These are phyloP conservation scores for Amaranthus palmeri DNA, from an alignment of 148 eudicot species.

Conservation along the genomic window DNA sequence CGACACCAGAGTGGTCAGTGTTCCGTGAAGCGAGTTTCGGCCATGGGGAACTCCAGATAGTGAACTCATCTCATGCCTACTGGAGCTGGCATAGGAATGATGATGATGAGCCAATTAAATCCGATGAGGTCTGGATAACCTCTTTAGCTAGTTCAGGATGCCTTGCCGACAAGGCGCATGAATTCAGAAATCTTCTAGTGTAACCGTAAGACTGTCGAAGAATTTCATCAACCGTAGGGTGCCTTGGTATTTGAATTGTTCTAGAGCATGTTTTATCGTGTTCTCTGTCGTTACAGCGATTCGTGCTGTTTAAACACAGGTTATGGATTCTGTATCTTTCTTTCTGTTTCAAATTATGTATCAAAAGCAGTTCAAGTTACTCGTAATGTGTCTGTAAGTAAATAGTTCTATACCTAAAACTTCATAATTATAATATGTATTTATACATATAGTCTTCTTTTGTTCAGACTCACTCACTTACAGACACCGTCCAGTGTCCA, in stretches of 20 bases:
- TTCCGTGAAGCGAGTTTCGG: slow-evolving; percentile 95
- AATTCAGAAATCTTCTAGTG: slow-evolving; percentile 45
- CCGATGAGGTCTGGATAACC: slow-evolving; percentile 79
- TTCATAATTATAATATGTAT: background rate
- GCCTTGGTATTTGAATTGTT: slow-evolving; percentile 10
- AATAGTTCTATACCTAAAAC: background rate
- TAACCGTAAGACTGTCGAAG: slow-evolving; percentile 31
- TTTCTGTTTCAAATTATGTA: background rate
- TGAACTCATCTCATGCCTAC: slow-evolving; percentile 59
- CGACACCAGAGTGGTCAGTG: slow-evolving; percentile 79
- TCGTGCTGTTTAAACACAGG: background rate
- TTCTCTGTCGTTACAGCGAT: background rate
- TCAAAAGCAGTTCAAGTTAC: too few species aligned
- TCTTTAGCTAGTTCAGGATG: slow-evolving; percentile 70
- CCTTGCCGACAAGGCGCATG: slow-evolving; percentile 32
- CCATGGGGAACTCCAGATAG: slow-evolving; percentile 76
- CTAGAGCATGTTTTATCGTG: background rate
- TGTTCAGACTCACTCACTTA: background rate
- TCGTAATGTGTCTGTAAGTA: background rate
- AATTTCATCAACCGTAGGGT: background rate
- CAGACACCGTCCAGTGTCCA: too few species aligned
- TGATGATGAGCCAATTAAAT: slow-evolving; percentile 79
- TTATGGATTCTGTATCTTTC: background rate
- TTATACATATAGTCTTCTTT: background rate
- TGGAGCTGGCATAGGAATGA: slow-evolving; percentile 97